Percentiles rank a stretch among this genome's conserved stretches.
Evolutionary conservation across 1,284 basidiomycete species (phyloP).

Genomic region (Irpex lacteus): DNA sequence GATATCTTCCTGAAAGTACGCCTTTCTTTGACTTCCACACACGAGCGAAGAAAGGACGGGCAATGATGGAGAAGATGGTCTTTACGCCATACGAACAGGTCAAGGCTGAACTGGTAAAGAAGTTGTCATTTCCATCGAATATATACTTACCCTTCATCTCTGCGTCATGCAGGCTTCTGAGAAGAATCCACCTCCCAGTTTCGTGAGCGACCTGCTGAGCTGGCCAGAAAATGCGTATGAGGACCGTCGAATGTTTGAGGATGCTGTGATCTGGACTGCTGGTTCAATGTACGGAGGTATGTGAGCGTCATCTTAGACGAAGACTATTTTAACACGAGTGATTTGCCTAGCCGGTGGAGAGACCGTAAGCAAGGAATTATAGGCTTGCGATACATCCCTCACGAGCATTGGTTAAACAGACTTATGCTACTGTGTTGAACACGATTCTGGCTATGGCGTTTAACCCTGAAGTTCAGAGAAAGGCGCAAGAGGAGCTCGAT

Average conservation of each 20-base stretch:
- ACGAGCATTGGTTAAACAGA: slow-evolving; percentile 1
- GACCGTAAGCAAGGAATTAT: neutral
- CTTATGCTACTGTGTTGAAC: slow-evolving; percentile 4
- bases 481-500: slow-evolving; percentile 12
- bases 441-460: slow-evolving; percentile 13
- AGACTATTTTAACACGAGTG: neutral
- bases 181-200: neutral
- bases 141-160: neutral
- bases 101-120: slow-evolving; percentile 25
- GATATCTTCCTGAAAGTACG: slow-evolving; percentile 34
- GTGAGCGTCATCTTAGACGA: neutral
- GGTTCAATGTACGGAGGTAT: neutral
- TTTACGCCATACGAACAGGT: slow-evolving; percentile 28
- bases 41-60: slow-evolving; percentile 20
- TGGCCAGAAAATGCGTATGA: neutral
- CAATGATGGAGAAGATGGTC: slow-evolving; percentile 21
- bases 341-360: neutral
- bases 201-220: neutral
- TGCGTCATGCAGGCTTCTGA: neutral
- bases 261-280: neutral
- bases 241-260: neutral
- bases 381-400: neutral
- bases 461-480: slow-evolving; percentile 3
- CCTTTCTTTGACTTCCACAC: slow-evolving; percentile 33
- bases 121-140: neutral